Percentiles rank a stretch among this genome's conserved stretches.
These are phyloP conservation scores for Lycium ferocissimum DNA, from an alignment of 257 asterid species.

Conservation along the genomic window DNA sequence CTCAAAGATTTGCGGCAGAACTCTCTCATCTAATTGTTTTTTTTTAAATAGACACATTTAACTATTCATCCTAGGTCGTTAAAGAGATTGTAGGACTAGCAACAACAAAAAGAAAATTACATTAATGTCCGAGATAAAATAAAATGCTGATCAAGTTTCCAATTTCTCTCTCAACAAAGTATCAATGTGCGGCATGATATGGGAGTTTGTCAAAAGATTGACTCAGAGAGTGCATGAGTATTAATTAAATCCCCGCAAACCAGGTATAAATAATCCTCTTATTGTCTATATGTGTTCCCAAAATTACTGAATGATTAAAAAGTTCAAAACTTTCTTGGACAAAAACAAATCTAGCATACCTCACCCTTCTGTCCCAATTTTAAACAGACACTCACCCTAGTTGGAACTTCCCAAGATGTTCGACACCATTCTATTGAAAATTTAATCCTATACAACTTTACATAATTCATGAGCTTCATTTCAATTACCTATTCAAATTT, in stretches of 20 bases:
- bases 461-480: neutral
- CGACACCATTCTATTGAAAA: neutral
- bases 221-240: neutral
- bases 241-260: neutral
- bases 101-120: neutral
- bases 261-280: neutral
- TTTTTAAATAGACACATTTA: neutral
- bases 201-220: constrained; percentile 11
- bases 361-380: neutral
- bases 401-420: neutral
- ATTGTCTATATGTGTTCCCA: neutral
- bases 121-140: neutral
- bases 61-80: neutral
- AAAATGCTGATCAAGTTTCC: neutral
- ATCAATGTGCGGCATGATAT: neutral
- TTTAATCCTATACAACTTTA: neutral
- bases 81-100: neutral
- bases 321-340: neutral
- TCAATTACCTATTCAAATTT: no score
- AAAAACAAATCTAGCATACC: neutral
- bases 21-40: neutral
- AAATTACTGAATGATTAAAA: neutral
- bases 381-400: neutral
- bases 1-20: constrained; percentile 3
- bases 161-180: neutral